phyloP scores from a whole-genome alignment of 495 filamentous ascomycete species.

The Chaetomidium leptoderma region DNA sequence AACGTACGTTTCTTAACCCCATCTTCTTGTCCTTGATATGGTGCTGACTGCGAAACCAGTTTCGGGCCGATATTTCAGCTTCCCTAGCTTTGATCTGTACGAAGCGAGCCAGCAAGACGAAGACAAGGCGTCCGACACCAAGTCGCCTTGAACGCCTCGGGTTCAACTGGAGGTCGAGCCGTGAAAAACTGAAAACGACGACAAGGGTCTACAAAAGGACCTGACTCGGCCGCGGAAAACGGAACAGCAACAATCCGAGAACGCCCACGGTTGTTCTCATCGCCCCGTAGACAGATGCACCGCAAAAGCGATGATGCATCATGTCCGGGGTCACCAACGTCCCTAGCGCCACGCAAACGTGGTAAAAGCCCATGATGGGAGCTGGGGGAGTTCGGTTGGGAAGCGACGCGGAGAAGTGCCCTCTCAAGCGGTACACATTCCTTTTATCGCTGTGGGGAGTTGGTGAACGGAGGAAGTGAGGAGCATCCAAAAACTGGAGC shows the following conservation, averaged over 20 bases:
- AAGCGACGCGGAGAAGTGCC: constrained; percentile 2
- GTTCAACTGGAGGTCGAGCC: constrained; percentile 8
- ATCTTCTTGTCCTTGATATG: neutral
- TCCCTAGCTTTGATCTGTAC: constrained; percentile 54
- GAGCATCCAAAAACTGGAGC: neutral
- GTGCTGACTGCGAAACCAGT: constrained; percentile 27
- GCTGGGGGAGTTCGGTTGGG: neutral
- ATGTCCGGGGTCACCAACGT: neutral
- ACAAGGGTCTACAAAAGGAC: neutral
- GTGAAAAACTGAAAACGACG: constrained; percentile 11
- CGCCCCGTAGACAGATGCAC: constrained; percentile 10
- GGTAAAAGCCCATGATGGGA: constrained; percentile 7
- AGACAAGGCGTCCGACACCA: constrained; percentile 27
- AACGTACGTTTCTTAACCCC: constrained; percentile 21
- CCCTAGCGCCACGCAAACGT: constrained; percentile 8
- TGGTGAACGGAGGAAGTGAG: constrained; percentile 12
- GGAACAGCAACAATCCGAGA: constrained; percentile 12
- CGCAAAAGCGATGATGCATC: constrained; percentile 10
- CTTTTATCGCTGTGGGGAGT: constrained; percentile 17
- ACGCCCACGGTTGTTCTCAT: constrained; percentile 11
- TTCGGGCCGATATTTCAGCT: constrained; percentile 51
- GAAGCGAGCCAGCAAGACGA: constrained; percentile 40
- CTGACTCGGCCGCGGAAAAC: constrained; percentile 7
- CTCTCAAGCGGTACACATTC: constrained; percentile 14
- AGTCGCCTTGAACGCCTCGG: constrained; percentile 28